A percentile compares a stretch with the other conserved stretches of the same genome.
phyloP scores from a whole-genome alignment of 2,329 filamentous ascomycete genomes.

The Thielaviopsis musarum region DNA sequence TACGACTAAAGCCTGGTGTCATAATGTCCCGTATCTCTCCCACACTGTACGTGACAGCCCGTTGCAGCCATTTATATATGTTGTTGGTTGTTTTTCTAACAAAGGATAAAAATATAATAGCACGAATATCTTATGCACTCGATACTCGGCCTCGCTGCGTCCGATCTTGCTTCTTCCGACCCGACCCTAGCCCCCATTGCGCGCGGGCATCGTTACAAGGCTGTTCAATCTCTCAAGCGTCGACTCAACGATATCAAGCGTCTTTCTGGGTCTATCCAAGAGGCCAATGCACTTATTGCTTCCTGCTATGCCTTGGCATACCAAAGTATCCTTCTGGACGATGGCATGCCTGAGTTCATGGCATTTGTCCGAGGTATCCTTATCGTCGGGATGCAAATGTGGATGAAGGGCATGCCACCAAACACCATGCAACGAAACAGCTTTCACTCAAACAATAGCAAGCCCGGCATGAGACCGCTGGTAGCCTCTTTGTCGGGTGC shows the following conservation, averaged over 20 bases:
- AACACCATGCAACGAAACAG: conserved; percentile 7
- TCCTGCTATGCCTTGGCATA: conserved; percentile 43
- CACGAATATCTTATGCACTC: conserved; percentile 56
- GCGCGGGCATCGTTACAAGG: conserved; percentile 47
- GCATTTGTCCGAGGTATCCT: conserved; percentile 41
- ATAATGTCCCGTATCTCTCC: conserved; percentile 48
- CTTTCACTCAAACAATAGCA: background rate
- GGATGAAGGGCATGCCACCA: conserved; percentile 29
- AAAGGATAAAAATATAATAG: conserved; percentile 18
- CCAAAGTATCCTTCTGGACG: conserved; percentile 39
- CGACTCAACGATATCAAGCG: conserved; percentile 28
- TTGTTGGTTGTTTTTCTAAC: conserved; percentile 9
- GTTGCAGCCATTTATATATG: background rate
- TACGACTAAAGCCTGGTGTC: conserved; percentile 49
- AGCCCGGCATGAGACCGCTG: no score
- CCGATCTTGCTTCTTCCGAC: conserved; percentile 39
- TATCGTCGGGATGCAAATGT: conserved; percentile 37
- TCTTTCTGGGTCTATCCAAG: conserved; percentile 27
- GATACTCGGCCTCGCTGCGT: conserved; percentile 50
- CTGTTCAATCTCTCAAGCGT: conserved; percentile 44
- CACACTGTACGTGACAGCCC: conserved; percentile 37
- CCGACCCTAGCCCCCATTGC: conserved; percentile 37
- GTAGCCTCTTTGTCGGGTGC: no score
- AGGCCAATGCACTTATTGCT: conserved; percentile 42
- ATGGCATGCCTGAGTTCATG: conserved; percentile 44